Evolutionary conservation across 306 rosid genomes (phyloP).

Genomic region (Spatholobus suberectus): DNA sequence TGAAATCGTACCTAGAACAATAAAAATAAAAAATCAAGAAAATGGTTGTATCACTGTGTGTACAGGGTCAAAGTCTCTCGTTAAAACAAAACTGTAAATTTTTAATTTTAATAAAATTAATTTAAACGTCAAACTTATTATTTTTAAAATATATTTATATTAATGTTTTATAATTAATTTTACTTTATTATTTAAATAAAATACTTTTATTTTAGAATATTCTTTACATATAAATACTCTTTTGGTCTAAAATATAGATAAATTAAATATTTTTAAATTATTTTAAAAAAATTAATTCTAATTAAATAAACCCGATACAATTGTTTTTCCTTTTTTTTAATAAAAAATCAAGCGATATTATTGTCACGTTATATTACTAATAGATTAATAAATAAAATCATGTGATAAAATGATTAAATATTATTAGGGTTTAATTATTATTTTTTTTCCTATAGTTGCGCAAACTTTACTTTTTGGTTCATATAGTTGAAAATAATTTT

Average conservation of each 20-base stretch:
- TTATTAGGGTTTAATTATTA: no score
- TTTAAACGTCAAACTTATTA: neutral
- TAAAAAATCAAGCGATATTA: neutral
- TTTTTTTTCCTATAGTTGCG: no score
- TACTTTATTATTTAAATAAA: neutral
- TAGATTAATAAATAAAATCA: neutral
- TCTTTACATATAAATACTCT: neutral
- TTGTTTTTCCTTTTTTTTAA: neutral
- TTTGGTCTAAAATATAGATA: neutral
- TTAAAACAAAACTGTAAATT: neutral
- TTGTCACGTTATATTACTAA: no score
- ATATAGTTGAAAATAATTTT: no score
- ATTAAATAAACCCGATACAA: no score
- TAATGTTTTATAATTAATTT: neutral
- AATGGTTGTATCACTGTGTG: no score
- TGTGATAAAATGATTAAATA: neutral
- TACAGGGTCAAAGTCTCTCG: neutral
- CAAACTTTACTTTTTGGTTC: no score
- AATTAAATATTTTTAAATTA: neutral
- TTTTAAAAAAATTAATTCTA: neutral
- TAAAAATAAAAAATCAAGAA: no score
- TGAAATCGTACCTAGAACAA: no score
- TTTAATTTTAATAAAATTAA: neutral
- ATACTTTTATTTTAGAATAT: neutral
- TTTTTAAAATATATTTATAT: neutral